Conservation (phyloP, 2,329 filamentous ascomycete genomes). For the Colletotrichum magnum region DNA sequence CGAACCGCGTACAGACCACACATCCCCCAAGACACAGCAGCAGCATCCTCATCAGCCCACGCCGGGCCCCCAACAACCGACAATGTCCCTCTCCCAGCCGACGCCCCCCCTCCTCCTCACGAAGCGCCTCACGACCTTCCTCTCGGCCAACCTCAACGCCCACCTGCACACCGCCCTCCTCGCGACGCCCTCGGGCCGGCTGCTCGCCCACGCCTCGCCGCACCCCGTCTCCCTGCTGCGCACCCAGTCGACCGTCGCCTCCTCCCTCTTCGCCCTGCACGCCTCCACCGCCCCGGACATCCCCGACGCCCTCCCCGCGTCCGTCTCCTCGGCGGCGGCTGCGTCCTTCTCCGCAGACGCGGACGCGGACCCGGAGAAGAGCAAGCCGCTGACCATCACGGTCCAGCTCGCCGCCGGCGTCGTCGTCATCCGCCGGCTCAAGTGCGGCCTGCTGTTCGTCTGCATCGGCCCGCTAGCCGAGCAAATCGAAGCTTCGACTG, state of each 20-base stretch:
- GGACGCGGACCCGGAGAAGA: background rate
- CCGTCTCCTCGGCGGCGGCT: conserved; percentile 44
- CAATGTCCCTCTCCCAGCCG: conserved; percentile 55
- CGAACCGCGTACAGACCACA: background rate
- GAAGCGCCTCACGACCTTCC: conserved; percentile 74
- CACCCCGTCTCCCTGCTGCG: conserved; percentile 69
- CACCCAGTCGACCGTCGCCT: conserved; percentile 75
- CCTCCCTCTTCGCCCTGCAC: conserved; percentile 73
- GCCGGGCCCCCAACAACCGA: conserved; percentile 1
- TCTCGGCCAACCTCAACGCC: conserved; percentile 69
- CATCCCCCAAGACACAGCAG: background rate
- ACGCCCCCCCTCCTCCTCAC: conserved; percentile 74
- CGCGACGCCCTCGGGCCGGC: conserved; percentile 72
- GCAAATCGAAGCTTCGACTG: conserved; percentile 37
- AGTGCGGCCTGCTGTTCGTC: conserved; percentile 73
- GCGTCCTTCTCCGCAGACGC: conserved; percentile 25
- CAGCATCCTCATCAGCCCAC: background rate
- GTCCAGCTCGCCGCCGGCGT: conserved; percentile 72
- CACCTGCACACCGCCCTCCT: conserved; percentile 72
- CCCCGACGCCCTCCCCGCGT: conserved; percentile 57
- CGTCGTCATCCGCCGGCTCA: conserved; percentile 70
- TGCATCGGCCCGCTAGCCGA: conserved; percentile 66
- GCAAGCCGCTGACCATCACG: conserved; percentile 63
- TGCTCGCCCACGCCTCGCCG: conserved; percentile 72
- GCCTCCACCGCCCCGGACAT: conserved; percentile 59